A percentile compares a stretch with the other conserved stretches of the same genome.
These are phyloP conservation scores for Claviceps sp. DNA, from an alignment of 2,329 filamentous ascomycete species.

Conservation along the genomic window DNA sequence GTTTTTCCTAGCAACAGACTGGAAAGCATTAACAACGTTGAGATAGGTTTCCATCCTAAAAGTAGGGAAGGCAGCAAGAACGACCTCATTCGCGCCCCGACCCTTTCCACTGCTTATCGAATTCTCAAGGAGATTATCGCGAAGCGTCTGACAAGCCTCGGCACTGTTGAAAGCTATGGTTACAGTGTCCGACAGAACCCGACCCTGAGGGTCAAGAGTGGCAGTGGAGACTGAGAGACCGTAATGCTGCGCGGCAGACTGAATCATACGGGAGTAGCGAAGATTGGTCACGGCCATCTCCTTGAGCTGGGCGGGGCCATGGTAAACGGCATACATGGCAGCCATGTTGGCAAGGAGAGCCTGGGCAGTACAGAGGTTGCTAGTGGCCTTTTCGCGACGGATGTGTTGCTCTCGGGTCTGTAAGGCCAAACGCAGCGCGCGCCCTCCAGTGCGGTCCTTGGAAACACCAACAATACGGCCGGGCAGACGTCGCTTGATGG, in stretches of 20 bases:
- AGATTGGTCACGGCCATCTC: conserved; percentile 70
- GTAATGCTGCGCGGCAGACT: conserved; percentile 46
- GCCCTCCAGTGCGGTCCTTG: conserved; percentile 74
- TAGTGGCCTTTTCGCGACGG: conserved; percentile 88
- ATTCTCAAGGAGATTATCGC: conserved; percentile 31
- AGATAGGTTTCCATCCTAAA: conserved; percentile 12
- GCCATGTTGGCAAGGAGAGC: conserved; percentile 92
- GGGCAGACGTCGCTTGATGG: conserved; percentile 89
- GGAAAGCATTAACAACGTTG: conserved; percentile 13
- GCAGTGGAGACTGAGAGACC: conserved; percentile 50
- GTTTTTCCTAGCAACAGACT: conserved; percentile 15
- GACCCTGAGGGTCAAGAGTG: conserved; percentile 40
- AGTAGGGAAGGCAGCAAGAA: conserved; percentile 15
- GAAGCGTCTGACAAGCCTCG: conserved; percentile 11
- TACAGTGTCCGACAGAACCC: conserved; percentile 68
- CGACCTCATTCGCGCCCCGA: conserved; percentile 12
- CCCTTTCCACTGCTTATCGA: conserved; percentile 67
- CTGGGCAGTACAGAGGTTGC: conserved; percentile 94
- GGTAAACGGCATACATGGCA: conserved; percentile 87
- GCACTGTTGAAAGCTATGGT: conserved; percentile 38
- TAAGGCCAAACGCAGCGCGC: conserved; percentile 68
- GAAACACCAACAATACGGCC: conserved; percentile 83
- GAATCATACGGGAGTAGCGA: conserved; percentile 55
- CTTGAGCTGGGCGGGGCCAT: conserved; percentile 72
- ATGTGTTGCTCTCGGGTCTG: conserved; percentile 97